A percentile compares a stretch with the other conserved stretches of the same genome.
These are phyloP conservation scores for Irpex sp. DNA, from an alignment of 1,284 basidiomycete genomes.

Conservation along the genomic window DNA sequence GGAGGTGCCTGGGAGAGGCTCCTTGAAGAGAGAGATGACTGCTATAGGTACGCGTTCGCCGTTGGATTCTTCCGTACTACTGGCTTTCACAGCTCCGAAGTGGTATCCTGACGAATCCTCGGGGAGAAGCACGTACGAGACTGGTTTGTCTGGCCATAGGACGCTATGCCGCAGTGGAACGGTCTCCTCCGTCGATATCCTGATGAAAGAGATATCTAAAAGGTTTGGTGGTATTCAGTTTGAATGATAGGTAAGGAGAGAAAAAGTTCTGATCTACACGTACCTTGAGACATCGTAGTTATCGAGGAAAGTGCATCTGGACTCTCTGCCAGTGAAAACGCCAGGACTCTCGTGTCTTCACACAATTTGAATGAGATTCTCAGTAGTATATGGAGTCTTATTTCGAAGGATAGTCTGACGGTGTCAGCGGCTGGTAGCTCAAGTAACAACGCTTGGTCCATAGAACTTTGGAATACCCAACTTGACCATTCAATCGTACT, in stretches of 20 bases:
- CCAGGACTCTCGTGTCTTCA: too few species aligned
- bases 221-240: background rate
- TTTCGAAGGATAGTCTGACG: too few species aligned
- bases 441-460: too few species aligned
- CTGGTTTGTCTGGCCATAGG: slow-evolving; percentile 48
- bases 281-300: background rate
- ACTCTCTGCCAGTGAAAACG: too few species aligned
- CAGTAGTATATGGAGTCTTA: too few species aligned
- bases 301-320: background rate
- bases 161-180: slow-evolving; percentile 49
- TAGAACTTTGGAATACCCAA: too few species aligned
- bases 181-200: slow-evolving; percentile 37
- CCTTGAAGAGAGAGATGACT: slow-evolving; percentile 52
- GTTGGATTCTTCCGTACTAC: background rate
- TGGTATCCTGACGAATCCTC: slow-evolving; percentile 47
- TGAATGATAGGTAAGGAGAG: background rate
- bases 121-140: slow-evolving; percentile 44
- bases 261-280: background rate
- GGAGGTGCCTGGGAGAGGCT: slow-evolving; percentile 29
- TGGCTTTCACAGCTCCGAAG: slow-evolving; percentile 45
- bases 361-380: too few species aligned
- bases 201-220: slow-evolving; percentile 14
- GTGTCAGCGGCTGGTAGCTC: too few species aligned
- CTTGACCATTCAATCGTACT: too few species aligned
- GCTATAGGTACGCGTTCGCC: slow-evolving; percentile 31